Percentiles rank a stretch among this genome's conserved stretches.
Evolutionary conservation across 2,329 filamentous ascomycete genomes (phyloP).

Genomic region (Claviceps sorghi): DNA sequence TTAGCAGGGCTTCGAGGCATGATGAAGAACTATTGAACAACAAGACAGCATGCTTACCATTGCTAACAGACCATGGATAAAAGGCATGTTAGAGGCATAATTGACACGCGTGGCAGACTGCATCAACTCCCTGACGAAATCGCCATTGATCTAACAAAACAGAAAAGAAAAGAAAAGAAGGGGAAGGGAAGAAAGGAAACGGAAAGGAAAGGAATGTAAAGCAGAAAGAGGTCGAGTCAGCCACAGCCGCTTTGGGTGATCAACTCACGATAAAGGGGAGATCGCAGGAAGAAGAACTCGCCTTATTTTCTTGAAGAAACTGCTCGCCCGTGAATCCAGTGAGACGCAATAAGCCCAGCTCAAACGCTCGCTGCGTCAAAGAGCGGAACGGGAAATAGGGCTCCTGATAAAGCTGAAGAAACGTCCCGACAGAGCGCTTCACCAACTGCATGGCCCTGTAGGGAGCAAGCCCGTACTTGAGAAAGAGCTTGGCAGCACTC

Average conservation of each 20-base stretch:
- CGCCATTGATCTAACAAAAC: constrained; percentile 37
- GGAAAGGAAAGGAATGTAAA: background rate
- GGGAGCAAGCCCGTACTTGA: constrained; percentile 73
- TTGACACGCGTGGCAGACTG: constrained; percentile 89
- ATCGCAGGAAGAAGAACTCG: background rate
- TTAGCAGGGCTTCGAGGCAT: background rate
- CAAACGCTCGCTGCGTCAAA: constrained; percentile 51
- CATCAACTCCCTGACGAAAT: constrained; percentile 67
- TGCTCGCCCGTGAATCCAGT: constrained; percentile 61
- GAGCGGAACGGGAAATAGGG: constrained; percentile 76
- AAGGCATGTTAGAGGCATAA: constrained; percentile 76
- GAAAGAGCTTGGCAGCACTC: constrained; percentile 64
- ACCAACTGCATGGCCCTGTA: constrained; percentile 60
- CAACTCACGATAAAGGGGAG: background rate
- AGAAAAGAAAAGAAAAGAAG: too few relatives aligned
- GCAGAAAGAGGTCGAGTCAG: too few relatives aligned
- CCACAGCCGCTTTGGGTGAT: background rate
- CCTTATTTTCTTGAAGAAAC: constrained; percentile 50
- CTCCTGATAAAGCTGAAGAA: constrained; percentile 64
- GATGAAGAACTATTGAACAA: background rate
- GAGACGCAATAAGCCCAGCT: constrained; percentile 50
- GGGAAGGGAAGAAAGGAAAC: background rate
- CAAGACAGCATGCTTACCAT: constrained; percentile 41
- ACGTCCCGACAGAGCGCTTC: constrained; percentile 54
- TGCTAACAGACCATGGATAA: constrained; percentile 77